Base-by-base conservation (phyloP, 2,329 filamentous ascomycete species). In the Claviceps humidiphila region DNA sequence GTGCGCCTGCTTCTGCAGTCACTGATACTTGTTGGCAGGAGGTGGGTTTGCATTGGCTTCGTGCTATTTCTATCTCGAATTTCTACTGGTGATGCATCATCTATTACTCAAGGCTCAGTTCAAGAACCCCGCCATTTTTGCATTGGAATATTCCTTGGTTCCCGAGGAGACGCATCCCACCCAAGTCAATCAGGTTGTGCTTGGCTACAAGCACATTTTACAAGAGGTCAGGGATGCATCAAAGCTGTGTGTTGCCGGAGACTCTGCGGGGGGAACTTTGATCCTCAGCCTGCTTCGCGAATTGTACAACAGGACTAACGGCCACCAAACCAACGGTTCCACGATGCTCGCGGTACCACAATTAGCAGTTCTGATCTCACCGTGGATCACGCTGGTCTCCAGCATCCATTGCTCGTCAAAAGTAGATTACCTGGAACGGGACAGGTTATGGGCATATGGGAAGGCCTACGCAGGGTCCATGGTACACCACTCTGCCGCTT, bases 41-140 rank as follows among this genome's bases (percentile, higher is more conserved):
- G 89, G 89, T 22, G 89, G 89, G 0, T 93, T 94, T 64, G 80
- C 81, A 6, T 87, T 94, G 82, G 89, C 88, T 3, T 89, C 85
- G 13, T 74, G 77, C 17, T 86, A 85, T 68, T 94, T 94, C 66
- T 94, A 94, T 64, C 77, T 90, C 39, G 89, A 94, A 61, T 93
- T 91, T 58, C 73, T 94, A 2, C 71, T 91, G 51, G 78, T 81
- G 8, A 89, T 84, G 83, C 70, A 87, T 13, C 72, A 75, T 44
- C 69, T 89, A 17, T 73, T 94, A 41, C 74, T 79, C 52, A 69
- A 76, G 50, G 71, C 74, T 17, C 85, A 84, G 1, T 91, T 85
- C 64, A 64, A 70, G 9, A 93, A 90, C 61, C 88, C 88, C 0
- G 84, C 85, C 22, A 76, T 93, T 3, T 89, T 93, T 61, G 81